Evolutionary conservation across 495 filamentous ascomycete species (phyloP), one percentile per base, ranked within the genome.

Genomic region (Penicilliopsis zonata): DNA sequence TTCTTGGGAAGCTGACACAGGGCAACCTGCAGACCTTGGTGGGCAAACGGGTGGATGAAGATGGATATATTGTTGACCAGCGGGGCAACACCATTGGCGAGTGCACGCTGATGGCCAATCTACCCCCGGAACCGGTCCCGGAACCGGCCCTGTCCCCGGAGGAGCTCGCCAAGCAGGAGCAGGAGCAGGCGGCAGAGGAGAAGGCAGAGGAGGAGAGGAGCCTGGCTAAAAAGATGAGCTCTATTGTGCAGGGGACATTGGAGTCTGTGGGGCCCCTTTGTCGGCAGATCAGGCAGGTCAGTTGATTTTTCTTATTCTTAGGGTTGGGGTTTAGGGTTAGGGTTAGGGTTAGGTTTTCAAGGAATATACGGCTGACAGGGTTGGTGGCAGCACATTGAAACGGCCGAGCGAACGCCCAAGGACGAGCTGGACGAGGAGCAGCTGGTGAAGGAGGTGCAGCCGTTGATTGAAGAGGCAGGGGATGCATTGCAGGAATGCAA

Each of bases 371-470:
- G n/a, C n/a, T n/a, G n/a, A n/a, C n/a, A n/a, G n/a, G n/a, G n/a
- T n/a, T n/a, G n/a, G 38, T 44, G 40, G 18, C 28, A 86, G 32
- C 67, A 72, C 49, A 74, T 94, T 42, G 82, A 90, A 33, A 65
- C 65, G 34, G 87, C 86, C 23, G 82, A 93, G 39, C 70, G 74
- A 35, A 86, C 79, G 5, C 77, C 82, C 12, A 79, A 82, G 52
- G 85, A 94, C 6, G 84, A 94, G 43, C 75, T 92, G 13, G 86
- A 95, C 52, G 87, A 95, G 47, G 85, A 94, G 43, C 67, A 79
- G 38, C 71, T 95, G 9, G 87, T 95, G 44, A 66, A 82, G 46
- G 65, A 83, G 29, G 82, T 94, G 44, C 82, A 79, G 44, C 87
- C 87, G 0, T 60, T 94, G 12, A 76, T 95, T 46, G 86, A 95